Evolutionary conservation across 73 alveolate species (phyloP).

Genomic region (Stentor roeselii): DNA sequence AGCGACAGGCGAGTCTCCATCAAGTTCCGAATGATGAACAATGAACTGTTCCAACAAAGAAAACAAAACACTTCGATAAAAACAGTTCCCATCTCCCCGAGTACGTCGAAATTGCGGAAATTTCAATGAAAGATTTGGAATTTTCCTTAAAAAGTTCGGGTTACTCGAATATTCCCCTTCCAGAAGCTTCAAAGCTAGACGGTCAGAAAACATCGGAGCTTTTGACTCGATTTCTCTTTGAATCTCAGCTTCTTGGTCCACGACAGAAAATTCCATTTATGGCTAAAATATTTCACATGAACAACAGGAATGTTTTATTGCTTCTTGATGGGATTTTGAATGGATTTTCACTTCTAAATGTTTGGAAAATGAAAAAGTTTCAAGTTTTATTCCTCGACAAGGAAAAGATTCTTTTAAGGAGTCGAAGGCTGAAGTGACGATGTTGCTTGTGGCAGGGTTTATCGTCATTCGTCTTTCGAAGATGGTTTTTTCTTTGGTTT

Average conservation of each 20-base stretch:
- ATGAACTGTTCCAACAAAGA: slow-evolving; percentile 66
- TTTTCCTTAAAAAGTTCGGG: slow-evolving; percentile 31
- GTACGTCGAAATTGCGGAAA: slow-evolving; percentile 56
- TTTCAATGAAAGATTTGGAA: slow-evolving; percentile 27
- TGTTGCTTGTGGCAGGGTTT: background rate
- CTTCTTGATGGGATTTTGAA: background rate
- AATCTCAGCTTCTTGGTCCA: slow-evolving; percentile 35
- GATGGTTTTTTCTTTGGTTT: background rate
- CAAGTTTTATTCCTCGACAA: background rate
- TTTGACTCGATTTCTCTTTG: slow-evolving; percentile 39
- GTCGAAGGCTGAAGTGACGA: background rate
- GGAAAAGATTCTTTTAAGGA: background rate
- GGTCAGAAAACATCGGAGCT: slow-evolving; percentile 31
- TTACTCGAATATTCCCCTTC: slow-evolving; percentile 41
- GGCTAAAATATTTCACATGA: background rate
- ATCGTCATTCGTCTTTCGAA: background rate
- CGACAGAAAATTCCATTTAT: background rate
- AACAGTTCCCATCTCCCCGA: slow-evolving; percentile 87
- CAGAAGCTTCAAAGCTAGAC: slow-evolving; percentile 22
- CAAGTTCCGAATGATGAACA: slow-evolving; percentile 30
- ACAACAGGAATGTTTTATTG: background rate
- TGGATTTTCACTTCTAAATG: background rate
- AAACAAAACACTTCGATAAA: slow-evolving; percentile 74
- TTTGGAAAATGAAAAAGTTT: no score
- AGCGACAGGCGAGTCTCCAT: background rate